Conservation (phyloP, 1,284 basidiomycete genomes). For the Cronartium quercuum region DNA sequence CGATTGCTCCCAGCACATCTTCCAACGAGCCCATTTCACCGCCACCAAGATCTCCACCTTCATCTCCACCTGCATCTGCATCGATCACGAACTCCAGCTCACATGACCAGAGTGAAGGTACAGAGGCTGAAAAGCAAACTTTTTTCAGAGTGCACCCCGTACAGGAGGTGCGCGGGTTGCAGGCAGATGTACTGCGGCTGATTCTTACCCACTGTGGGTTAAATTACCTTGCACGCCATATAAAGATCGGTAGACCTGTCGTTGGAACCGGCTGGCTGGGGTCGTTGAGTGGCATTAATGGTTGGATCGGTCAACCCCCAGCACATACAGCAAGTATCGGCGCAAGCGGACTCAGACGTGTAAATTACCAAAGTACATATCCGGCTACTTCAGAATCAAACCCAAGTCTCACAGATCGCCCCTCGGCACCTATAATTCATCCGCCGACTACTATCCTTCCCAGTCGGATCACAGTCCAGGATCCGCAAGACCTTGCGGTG, state of each 20-base stretch:
- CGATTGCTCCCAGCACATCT: slow-evolving; percentile 11
- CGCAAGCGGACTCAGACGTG: background rate
- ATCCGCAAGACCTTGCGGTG: slow-evolving; percentile 2
- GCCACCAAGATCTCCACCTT: background rate
- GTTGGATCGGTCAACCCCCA: background rate
- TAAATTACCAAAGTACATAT: background rate
- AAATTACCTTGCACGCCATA: background rate
- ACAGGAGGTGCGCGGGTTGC: background rate
- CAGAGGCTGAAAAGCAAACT: background rate
- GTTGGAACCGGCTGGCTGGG: background rate
- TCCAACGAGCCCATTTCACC: too few species aligned
- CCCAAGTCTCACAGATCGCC: background rate
- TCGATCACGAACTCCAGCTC: background rate
- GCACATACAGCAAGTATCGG: too few species aligned
- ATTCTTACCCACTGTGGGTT: background rate
- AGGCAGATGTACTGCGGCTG: background rate
- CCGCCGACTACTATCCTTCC: slow-evolving; percentile 27
- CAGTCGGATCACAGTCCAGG: slow-evolving; percentile 1
- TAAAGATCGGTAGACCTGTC: background rate
- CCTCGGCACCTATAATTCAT: background rate
- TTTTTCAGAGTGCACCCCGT: background rate
- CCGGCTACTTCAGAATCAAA: background rate
- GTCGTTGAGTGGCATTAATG: background rate
- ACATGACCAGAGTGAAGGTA: background rate
- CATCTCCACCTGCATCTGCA: background rate